Evolutionary conservation across 2,329 filamentous ascomycete genomes (phyloP), one percentile per base, ranked within the genome.

Genomic region (Aspergillus hiratsukae): DNA sequence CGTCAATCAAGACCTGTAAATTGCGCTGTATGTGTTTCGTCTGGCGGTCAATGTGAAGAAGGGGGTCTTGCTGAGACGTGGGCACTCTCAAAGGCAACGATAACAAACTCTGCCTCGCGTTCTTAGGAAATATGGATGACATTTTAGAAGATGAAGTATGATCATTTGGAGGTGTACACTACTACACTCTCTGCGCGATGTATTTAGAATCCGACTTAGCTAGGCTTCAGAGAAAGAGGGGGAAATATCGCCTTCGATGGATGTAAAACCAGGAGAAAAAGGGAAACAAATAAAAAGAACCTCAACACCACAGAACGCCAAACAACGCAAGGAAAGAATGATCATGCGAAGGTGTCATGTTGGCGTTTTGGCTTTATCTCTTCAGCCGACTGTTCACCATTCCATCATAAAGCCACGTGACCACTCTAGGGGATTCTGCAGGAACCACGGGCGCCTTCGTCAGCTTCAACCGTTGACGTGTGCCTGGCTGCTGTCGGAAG

Each of bases 1-100:
- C 81, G 69, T 87, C 83, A 23, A 87, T 79, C 10, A 86, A 72
- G 55, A 76, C 75, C 67, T 87, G 84, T 9, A 87, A 75, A 58
- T 83, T 80, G 52, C 77, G 76, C 64, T 86, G 78, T 9, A 86
- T 78, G 60, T 82, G 73, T 55, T 75, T 77, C 27, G 82, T 77
- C 64, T 80, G 77, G 56, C 81, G 75, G 61, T 81, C 77, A 56
- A 84, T 68, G 28, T 76, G 75, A n/a, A 81, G 66, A 28, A 83
- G 71, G 54, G 79, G 74, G 56, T 77, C 73, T 37, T 74, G 64
- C 45, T 73, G 67, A 53, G 69, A 62, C 19, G 61, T 53, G 31
- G 71, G 67, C 51, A 65, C 56, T 51, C 66, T 62, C 35, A 67
- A 52, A n/a, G 73, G 72, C 29, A 73, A 56, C 7, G 71, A 59